Conservation (phyloP, 2,329 filamentous ascomycete species). For the Trichoderma brevicompactum region DNA sequence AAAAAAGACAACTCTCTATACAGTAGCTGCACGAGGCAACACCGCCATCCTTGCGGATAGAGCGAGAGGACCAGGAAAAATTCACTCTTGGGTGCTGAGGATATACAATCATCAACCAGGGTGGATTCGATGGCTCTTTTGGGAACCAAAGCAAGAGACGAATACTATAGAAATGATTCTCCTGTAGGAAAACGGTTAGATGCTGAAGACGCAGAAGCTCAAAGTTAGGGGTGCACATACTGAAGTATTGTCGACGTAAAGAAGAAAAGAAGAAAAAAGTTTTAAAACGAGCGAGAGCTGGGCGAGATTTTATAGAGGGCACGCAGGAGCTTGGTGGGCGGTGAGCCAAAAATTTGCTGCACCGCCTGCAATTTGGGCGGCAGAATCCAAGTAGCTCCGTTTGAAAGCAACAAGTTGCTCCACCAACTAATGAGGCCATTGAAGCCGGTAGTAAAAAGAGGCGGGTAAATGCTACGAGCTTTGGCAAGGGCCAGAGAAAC, state of each 20-base stretch:
- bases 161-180: slow-evolving; percentile 99
- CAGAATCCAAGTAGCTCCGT: slow-evolving; percentile 3
- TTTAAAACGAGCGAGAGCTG: slow-evolving; percentile 39
- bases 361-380: slow-evolving; percentile 29
- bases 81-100: slow-evolving; percentile 92
- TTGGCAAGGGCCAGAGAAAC: too few relatives aligned
- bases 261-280: slow-evolving; percentile 57
- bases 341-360: slow-evolving; percentile 9
- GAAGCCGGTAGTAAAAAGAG: too few relatives aligned
- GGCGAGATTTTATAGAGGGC: slow-evolving; percentile 40
- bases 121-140: slow-evolving; percentile 92
- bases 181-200: slow-evolving; percentile 42
- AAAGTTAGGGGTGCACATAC: slow-evolving; percentile 47
- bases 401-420: too few relatives aligned
- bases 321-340: slow-evolving; percentile 13
- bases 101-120: slow-evolving; percentile 91
- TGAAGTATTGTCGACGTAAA: slow-evolving; percentile 68
- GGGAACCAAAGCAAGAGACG: slow-evolving; percentile 89
- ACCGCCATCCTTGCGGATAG: slow-evolving; percentile 67
- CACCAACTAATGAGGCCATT: too few relatives aligned
- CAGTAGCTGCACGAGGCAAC: slow-evolving; percentile 48
- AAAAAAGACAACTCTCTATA: slow-evolving; percentile 72
- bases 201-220: slow-evolving; percentile 23
- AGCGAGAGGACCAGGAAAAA: slow-evolving; percentile 62
- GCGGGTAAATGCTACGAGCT: too few relatives aligned